Evolutionary conservation across 345 rosid species (phyloP).

Genomic region (Gossypioides kirkii): DNA sequence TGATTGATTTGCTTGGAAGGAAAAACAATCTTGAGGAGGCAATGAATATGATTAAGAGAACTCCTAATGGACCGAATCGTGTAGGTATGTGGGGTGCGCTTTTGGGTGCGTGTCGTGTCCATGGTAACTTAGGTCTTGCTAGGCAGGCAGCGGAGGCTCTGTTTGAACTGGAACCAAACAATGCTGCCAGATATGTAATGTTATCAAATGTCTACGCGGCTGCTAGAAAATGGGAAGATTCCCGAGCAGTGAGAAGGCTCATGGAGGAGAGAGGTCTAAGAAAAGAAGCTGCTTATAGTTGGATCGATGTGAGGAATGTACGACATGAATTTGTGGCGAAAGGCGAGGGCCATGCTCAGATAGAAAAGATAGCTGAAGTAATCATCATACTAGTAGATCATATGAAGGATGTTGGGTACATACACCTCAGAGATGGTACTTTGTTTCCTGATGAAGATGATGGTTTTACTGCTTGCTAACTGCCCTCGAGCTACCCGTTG

Average conservation of each 20-base stretch:
- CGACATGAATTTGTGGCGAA: slow-evolving; percentile 34
- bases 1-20: slow-evolving; percentile 44
- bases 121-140: slow-evolving; percentile 31
- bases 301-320: slow-evolving; percentile 41
- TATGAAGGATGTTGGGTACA: slow-evolving; percentile 31
- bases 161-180: slow-evolving; percentile 33
- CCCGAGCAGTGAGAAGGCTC: slow-evolving; percentile 26
- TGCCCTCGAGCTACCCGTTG: neutral
- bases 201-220: slow-evolving; percentile 39
- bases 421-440: slow-evolving; percentile 1
- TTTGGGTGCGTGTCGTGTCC: slow-evolving; percentile 40
- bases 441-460: slow-evolving; percentile 15
- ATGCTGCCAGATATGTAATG: slow-evolving; percentile 44
- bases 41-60: slow-evolving; percentile 26
- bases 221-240: slow-evolving; percentile 40
- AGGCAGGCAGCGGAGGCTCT: slow-evolving; percentile 36
- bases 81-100: slow-evolving; percentile 48
- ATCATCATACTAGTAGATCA: slow-evolving; percentile 23
- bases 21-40: slow-evolving; percentile 40
- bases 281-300: slow-evolving; percentile 38
- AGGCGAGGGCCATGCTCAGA: slow-evolving; percentile 28
- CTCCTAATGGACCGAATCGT: slow-evolving; percentile 20
- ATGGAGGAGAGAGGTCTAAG: slow-evolving; percentile 31
- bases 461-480: neutral
- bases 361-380: slow-evolving; percentile 22